Base-by-base conservation (phyloP, 768 basidiomycete genomes). In the Kwoniella sp. region DNA sequence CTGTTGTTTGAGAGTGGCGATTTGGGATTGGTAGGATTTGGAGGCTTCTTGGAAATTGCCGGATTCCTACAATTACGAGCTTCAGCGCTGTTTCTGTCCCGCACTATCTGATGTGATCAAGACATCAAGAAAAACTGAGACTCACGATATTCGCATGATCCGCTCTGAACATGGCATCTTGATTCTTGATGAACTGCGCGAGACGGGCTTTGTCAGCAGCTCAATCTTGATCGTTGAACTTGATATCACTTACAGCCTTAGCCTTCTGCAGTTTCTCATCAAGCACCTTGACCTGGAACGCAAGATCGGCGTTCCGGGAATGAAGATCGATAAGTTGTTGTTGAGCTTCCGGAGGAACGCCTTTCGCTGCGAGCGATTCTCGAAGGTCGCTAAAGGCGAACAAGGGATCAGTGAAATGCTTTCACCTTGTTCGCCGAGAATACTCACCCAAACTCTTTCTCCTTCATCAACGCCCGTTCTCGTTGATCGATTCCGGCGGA, bases 141-240 rank as follows among this genome's bases (percentile, higher is more conserved):
- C 60, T 53, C 17, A 53, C 53, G 30, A 22, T 37, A 23, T 29
- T 12, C 9, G 58, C 38, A 22, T 47, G 37, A 22, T 45, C 53
- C 30, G 68, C 65, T 70, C 89, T 90, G 82, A 93, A 89, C 29
- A 92, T 83, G 69, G 90, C 90, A 82, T 96, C 93, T 79, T 95
- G 93, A 31, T 88, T 85, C 78, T 92, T 92, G 83, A 97, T 92
- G 81, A 95, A 93, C 91, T 94, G 73, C 22, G n/a, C n/a, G n/a
- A n/a, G n/a, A n/a, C n/a, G n/a, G n/a, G n/a, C n/a, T n/a, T n/a
- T n/a, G n/a, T 20, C 29, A 5, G 5, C 1, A 50, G 34, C 3
- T 51, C 56, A 64, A 57, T 15, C 8, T 8, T 25, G 15, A 41
- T 37, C n/a, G 30, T 15, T 7, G 12, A 31, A 22, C 4, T 7